Conservation (phyloP, 164 flowering plant species). For the Pachysandra terminalis region DNA sequence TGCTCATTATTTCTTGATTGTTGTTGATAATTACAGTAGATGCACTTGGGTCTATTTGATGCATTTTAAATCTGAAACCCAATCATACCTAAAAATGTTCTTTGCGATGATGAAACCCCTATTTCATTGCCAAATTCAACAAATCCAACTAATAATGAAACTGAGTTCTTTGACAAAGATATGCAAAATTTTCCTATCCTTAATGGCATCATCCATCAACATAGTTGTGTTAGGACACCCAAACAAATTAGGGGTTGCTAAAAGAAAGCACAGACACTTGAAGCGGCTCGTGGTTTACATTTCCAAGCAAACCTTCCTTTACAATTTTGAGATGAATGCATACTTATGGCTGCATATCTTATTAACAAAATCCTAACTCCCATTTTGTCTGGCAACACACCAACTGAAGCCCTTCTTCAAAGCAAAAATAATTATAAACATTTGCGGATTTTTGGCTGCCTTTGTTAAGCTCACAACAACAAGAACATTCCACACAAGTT, state of each 20-base stretch:
- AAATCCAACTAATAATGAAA: background rate
- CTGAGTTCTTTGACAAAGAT: background rate
- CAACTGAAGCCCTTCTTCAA: background rate
- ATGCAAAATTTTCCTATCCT: background rate
- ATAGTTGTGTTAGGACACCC: background rate
- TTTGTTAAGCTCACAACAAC: background rate
- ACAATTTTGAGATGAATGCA: background rate
- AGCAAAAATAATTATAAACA: background rate
- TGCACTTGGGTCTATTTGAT: slow-evolving; percentile 12
- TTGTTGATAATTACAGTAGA: slow-evolving; percentile 10
- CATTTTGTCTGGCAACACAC: background rate
- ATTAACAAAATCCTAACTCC: background rate
- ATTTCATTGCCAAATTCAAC: background rate
- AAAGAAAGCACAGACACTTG: no score
- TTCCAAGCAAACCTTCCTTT: no score
- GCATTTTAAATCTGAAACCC: background rate
- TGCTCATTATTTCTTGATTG: slow-evolving; percentile 2
- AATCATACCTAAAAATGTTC: background rate
- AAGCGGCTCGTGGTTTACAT: no score
- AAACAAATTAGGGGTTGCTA: no score
- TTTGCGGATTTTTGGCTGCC: background rate
- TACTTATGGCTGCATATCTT: background rate
- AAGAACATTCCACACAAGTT: background rate
- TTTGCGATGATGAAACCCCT: background rate
- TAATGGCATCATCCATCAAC: slow-evolving; percentile 1